Conservation (phyloP, 495 filamentous ascomycete species). For the Tetracladium marchalianum region DNA sequence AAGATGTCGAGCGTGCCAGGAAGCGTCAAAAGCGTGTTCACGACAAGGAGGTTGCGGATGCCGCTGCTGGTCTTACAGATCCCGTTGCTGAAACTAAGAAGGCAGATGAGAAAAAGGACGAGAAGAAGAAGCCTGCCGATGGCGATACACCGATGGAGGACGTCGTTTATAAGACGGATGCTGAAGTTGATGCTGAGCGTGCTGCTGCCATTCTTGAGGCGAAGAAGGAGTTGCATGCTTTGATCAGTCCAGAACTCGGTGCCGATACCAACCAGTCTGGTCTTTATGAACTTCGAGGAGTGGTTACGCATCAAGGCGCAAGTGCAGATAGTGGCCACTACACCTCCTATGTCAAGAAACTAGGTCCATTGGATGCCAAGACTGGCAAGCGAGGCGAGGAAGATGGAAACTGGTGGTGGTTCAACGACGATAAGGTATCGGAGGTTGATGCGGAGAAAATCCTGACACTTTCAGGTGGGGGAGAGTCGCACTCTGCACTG, state of each 20-base stretch:
- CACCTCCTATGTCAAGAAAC: slow-evolving; percentile 94
- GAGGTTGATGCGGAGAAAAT: slow-evolving; percentile 91
- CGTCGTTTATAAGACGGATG: slow-evolving; percentile 81
- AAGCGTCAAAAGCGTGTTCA: slow-evolving; percentile 78
- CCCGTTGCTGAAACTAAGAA: slow-evolving; percentile 20
- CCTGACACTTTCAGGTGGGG: slow-evolving; percentile 79
- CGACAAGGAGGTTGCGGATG: slow-evolving; percentile 45
- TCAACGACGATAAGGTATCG: slow-evolving; percentile 95
- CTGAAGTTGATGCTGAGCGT: slow-evolving; percentile 78
- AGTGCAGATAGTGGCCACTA: slow-evolving; percentile 98
- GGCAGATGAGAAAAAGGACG: slow-evolving; percentile 28
- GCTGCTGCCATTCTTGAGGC: slow-evolving; percentile 58
- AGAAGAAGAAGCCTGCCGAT: slow-evolving; percentile 25
- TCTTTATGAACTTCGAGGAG: slow-evolving; percentile 85
- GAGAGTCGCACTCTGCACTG: slow-evolving; percentile 91
- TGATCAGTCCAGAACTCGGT: slow-evolving; percentile 61
- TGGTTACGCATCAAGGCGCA: slow-evolving; percentile 95
- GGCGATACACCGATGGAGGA: slow-evolving; percentile 64
- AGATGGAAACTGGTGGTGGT: slow-evolving; percentile 99
- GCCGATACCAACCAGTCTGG: slow-evolving; percentile 85
- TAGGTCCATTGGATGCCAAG: slow-evolving; percentile 50
- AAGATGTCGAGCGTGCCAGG: slow-evolving; percentile 76
- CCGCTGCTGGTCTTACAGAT: slow-evolving; percentile 25
- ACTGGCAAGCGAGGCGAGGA: slow-evolving; percentile 65
- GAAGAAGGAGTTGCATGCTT: slow-evolving; percentile 72